Evolutionary conservation across 768 basidiomycete genomes (phyloP).

Genomic region (Asterophora parasitica): DNA sequence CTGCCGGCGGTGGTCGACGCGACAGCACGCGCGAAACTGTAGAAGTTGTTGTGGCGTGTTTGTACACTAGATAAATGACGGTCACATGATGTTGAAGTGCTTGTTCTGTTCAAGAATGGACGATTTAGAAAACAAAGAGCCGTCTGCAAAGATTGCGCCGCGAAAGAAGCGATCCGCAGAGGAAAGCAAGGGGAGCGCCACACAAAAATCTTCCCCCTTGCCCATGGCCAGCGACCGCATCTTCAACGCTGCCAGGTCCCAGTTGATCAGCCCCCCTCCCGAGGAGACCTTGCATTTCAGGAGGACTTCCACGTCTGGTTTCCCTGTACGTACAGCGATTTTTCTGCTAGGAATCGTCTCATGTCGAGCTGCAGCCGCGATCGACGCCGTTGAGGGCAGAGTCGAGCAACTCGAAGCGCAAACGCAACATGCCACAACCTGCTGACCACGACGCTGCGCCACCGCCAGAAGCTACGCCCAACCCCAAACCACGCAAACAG

Average conservation of each 20-base stretch:
- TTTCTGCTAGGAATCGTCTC: too few species aligned
- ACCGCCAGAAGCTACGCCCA: constrained; percentile 44
- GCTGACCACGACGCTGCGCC: constrained; percentile 18
- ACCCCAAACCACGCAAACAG: constrained; percentile 59
- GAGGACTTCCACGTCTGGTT: constrained; percentile 18
- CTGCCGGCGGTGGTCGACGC: not conserved
- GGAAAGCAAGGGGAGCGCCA: too few species aligned
- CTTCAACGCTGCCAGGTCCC: constrained; percentile 16
- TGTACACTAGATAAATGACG: constrained; percentile 7
- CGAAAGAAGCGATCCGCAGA: too few species aligned
- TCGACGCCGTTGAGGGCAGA: constrained; percentile 17
- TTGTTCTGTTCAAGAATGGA: too few species aligned
- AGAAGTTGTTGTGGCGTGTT: not conserved
- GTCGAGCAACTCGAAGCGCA: constrained; percentile 30
- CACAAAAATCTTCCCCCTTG: not conserved
- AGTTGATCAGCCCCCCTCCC: constrained; percentile 57
- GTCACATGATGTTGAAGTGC: constrained; percentile 21
- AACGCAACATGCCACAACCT: constrained; percentile 25
- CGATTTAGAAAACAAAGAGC: too few species aligned
- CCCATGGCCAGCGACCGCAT: constrained; percentile 20
- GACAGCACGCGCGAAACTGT: not conserved
- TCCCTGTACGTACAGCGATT: too few species aligned
- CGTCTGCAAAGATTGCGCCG: not conserved
- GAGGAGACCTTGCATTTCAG: constrained; percentile 44
- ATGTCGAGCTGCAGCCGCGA: constrained; percentile 5